Evolutionary conservation across 345 rosid genomes (phyloP), one percentile per base, ranked within the genome.

Genomic region (Eucalyptus marginata): DNA sequence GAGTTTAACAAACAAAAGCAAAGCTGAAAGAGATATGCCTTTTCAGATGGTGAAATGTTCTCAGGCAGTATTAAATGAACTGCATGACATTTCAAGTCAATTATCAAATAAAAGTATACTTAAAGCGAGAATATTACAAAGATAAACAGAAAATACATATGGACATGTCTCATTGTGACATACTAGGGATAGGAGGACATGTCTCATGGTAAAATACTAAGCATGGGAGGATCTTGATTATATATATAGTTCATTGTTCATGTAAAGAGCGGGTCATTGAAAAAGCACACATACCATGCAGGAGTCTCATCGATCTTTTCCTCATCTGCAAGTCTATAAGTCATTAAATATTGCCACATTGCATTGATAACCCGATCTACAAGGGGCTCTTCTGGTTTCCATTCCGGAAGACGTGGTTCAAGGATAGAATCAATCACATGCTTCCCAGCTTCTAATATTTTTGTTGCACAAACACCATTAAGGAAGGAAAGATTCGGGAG

Each of bases 221-320:
- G 84, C 47, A 76, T 20, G 44, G 84, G 84, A 76, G 84, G 47
- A 76, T 8, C 47, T 76, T 76, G 84, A 76, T 40, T 36, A 36
- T 43, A 76, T 76, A 20, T 20, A n/a, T n/a, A 11, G 27, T 7
- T 76, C 47, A 40, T 76, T 36, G 83, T 76, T 76, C 29, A 40
- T 49, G 68, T 14, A 47, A 71, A 88, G 62, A 64, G 17, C 20
- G 24, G 59, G 33, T 43, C 43, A 85, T 90, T 66, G 87, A 91
- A 49, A 22, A 88, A n/a, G 64, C 76, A 86, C 83, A 86, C 94
- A 66, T 93, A 96, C 99, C 99, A 96, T 18, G 96, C 94, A 85
- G 98, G 94, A 64, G 96, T 96, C 93, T 97, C 99, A 88, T 97
- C 99, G 86, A 97, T 93, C 93, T 97, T 97, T 91, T 96, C 98